phyloP scores from a whole-genome alignment of 2,329 filamentous ascomycete genomes.

The Exserohilum rostratum region DNA sequence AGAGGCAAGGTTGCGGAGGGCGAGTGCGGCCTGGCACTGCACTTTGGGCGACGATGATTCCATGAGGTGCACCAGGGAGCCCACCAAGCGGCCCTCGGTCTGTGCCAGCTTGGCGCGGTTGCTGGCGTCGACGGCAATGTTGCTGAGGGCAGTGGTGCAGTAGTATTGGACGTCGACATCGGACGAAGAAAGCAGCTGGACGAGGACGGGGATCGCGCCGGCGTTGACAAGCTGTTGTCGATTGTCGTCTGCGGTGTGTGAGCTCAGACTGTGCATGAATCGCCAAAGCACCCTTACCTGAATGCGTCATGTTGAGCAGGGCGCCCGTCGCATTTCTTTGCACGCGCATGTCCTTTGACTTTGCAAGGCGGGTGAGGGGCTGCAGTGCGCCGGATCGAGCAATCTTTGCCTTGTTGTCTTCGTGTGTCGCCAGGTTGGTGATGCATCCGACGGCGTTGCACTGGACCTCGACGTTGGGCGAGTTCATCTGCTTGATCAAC shows the following conservation, averaged over 20 bases:
- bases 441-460: conserved; percentile 99
- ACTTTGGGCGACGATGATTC: conserved; percentile 93
- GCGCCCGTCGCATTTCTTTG: conserved; percentile 97
- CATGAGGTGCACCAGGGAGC: conserved; percentile 94
- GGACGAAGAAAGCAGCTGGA: conserved; percentile 87
- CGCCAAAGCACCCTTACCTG: conserved; percentile 65
- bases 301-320: conserved; percentile 98
- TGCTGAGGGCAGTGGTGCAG: conserved; percentile 97
- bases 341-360: conserved; percentile 98
- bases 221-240: conserved; percentile 96
- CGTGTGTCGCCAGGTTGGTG: conserved; percentile 95
- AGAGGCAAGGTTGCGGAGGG: conserved; percentile 91
- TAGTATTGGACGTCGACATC: conserved; percentile 99
- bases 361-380: conserved; percentile 88
- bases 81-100: conserved; percentile 87
- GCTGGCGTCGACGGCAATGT: conserved; percentile 92
- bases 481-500: conserved; percentile 97
- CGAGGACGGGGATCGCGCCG: conserved; percentile 95
- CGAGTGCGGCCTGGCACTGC: conserved; percentile 94
- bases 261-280: conserved; percentile 15
- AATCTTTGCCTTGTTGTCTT: conserved; percentile 99
- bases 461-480: conserved; percentile 95
- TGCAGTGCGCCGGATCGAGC: conserved; percentile 91
- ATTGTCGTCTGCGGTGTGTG: conserved; percentile 77
- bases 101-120: conserved; percentile 91